Percentiles rank a stretch among this genome's conserved stretches.
These are phyloP conservation scores for Chlorella sorokiniana DNA, from an alignment of 139 green algal genomes.

Conservation along the genomic window DNA sequence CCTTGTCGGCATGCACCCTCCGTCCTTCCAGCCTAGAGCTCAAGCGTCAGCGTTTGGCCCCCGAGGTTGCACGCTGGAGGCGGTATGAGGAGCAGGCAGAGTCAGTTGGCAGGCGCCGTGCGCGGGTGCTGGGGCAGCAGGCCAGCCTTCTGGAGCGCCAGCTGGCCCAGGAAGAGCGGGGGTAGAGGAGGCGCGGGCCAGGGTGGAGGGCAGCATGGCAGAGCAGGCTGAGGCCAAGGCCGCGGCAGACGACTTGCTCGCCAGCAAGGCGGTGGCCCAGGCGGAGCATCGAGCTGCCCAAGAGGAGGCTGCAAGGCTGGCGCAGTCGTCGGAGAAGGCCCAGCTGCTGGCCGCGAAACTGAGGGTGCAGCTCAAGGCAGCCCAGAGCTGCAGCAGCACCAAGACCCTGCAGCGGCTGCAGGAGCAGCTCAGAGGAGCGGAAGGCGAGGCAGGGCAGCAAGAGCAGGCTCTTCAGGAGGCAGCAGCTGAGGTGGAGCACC, in stretches of 20 bases:
- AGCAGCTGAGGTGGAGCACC: neutral
- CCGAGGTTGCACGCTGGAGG: slow-evolving; percentile 56
- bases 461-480: no score
- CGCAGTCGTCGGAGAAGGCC: neutral
- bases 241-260: slow-evolving; percentile 9
- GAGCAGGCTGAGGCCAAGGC: neutral
- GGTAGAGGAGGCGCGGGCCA: no score
- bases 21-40: slow-evolving; percentile 52
- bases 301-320: neutral
- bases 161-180: slow-evolving; percentile 1
- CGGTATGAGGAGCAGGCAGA: neutral
- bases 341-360: slow-evolving; percentile 20
- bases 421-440: neutral
- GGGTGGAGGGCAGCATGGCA: neutral
- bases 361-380: slow-evolving; percentile 11
- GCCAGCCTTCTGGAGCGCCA: neutral
- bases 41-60: slow-evolving; percentile 47
- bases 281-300: neutral
- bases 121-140: slow-evolving; percentile 27
- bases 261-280: neutral
- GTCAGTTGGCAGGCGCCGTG: neutral
- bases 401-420: neutral
- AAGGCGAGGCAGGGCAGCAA: neutral
- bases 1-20: neutral
- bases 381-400: neutral